Evolutionary conservation across 371 early-diverging fungal species (phyloP).

Genomic region (Actinomortierella ambigua): DNA sequence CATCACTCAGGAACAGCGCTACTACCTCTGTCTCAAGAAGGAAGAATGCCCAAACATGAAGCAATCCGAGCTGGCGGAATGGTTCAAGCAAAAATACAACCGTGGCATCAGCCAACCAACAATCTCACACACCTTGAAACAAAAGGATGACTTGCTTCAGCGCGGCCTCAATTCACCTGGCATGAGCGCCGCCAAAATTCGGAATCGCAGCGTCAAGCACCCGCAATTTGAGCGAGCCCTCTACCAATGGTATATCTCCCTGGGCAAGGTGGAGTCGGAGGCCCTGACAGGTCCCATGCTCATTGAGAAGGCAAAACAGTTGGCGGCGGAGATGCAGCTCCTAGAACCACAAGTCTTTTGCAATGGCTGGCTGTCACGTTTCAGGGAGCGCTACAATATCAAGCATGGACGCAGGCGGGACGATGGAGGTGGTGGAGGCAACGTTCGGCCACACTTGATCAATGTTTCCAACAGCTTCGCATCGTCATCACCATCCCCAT

Average conservation of each 20-base stretch:
- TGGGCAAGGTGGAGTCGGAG: not conserved
- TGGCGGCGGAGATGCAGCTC: constrained; percentile 35
- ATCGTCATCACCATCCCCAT: too few species aligned
- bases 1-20: constrained; percentile 41
- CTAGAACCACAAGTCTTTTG: constrained; percentile 26
- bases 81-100: constrained; percentile 23
- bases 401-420: not conserved
- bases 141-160: constrained; percentile 20
- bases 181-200: constrained; percentile 18
- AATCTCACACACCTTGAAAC: constrained; percentile 31
- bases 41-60: constrained; percentile 32
- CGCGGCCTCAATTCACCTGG: constrained; percentile 15
- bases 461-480: too few species aligned
- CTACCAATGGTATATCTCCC: constrained; percentile 18
- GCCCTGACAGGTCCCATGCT: constrained; percentile 23
- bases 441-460: too few species aligned
- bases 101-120: constrained; percentile 34
- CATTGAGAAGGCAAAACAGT: constrained; percentile 22
- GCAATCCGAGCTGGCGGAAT: constrained; percentile 31
- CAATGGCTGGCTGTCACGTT: constrained; percentile 36
- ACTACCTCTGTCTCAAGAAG: constrained; percentile 37
- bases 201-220: constrained; percentile 38
- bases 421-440: not conserved
- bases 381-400: constrained; percentile 29
- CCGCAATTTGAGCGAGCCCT: constrained; percentile 39